Evolutionary conservation across 805 yeast genomes (phyloP), one percentile per base, ranked within the genome.

Genomic region (Huiozyma sinensis): DNA sequence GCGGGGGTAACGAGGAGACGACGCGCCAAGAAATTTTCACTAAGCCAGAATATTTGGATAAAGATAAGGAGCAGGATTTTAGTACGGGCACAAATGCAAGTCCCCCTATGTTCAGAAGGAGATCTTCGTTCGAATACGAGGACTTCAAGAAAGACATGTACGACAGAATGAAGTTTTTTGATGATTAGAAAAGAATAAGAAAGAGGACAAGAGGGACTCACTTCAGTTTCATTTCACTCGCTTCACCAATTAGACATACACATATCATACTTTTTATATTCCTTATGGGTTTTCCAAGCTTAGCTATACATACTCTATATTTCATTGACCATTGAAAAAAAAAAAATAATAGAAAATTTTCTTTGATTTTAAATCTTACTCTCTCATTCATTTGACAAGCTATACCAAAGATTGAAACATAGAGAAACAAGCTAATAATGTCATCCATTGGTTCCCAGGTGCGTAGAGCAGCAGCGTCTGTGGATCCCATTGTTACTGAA

Each of bases 401-500:
- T 17, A 17, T 4, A 17, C 24, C 24, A 17, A 17, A 17, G 24
- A 17, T 17, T 17, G 24, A 17, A 17, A 4, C 24, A 17, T 17
- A 33, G 4, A 5, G 11, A n/a, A 17, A 36, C 28, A 37, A 8
- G 12, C 40, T 6, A 33, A 34, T 4, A n/a, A 66, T 66, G 70
- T 58, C 71, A 4, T 66, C 66, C 41, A 55, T 68, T 35, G 68
- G 71, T 28, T 53, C 69, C 2, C 87, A 83, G 58, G 79, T 89
- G 6, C 82, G 95, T 48, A 85, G 82, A 61, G 90, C 95, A 0
- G 92, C 81, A 4, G 89, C 95, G 3, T 70, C 83, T 0, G 73
- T 92, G 39, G 98, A 92, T 56, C 81, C 89, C 1, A 77, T 88
- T 8, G 95, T 92, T 13, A 73, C 71, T 1, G 92, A 88, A 49